These are phyloP conservation scores for Rhizopogon sp. DNA, from an alignment of 768 basidiomycete genomes.

Conservation along the genomic window DNA sequence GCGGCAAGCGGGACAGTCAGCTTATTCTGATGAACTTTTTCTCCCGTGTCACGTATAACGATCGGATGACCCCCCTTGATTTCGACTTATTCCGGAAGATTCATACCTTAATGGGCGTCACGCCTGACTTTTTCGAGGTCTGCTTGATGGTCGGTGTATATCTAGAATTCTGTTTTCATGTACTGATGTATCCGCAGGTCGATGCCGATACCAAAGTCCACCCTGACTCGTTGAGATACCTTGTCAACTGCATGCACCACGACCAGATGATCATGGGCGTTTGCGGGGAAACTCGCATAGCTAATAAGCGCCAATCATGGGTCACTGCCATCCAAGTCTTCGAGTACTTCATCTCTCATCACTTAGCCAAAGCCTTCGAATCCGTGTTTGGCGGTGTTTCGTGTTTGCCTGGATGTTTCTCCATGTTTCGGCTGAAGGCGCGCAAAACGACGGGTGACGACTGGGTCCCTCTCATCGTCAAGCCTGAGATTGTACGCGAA, in stretches of 20 bases:
- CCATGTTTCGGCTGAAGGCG: slow-evolving; percentile 98
- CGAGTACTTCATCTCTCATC: slow-evolving; percentile 99
- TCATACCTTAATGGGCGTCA: slow-evolving; percentile 96
- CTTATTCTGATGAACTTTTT: slow-evolving; percentile 99
- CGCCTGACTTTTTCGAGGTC: slow-evolving; percentile 97
- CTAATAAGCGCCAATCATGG: slow-evolving; percentile 98
- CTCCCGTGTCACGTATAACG: slow-evolving; percentile 98
- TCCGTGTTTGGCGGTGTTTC: slow-evolving; percentile 99
- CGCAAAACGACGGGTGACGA: slow-evolving; percentile 85
- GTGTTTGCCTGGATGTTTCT: slow-evolving; percentile 99
- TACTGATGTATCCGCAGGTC: slow-evolving; percentile 53
- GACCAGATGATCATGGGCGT: slow-evolving; percentile 99
- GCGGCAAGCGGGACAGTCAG: slow-evolving; percentile 98
- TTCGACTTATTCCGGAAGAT: slow-evolving; percentile 98
- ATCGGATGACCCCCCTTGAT: slow-evolving; percentile 96
- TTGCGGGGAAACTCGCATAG: slow-evolving; percentile 97
- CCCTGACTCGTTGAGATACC: slow-evolving; percentile 80
- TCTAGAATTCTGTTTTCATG: background rate
- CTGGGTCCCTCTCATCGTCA: slow-evolving; percentile 95
- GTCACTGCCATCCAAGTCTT: slow-evolving; percentile 98
- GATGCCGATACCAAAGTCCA: slow-evolving; percentile 98
- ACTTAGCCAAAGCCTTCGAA: slow-evolving; percentile 97
- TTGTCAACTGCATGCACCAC: slow-evolving; percentile 98
- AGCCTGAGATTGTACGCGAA: slow-evolving; percentile 95
- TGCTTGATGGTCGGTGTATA: slow-evolving; percentile 79